phyloP scores from a whole-genome alignment of 768 basidiomycete genomes.

The Cubamyces lactineus region DNA sequence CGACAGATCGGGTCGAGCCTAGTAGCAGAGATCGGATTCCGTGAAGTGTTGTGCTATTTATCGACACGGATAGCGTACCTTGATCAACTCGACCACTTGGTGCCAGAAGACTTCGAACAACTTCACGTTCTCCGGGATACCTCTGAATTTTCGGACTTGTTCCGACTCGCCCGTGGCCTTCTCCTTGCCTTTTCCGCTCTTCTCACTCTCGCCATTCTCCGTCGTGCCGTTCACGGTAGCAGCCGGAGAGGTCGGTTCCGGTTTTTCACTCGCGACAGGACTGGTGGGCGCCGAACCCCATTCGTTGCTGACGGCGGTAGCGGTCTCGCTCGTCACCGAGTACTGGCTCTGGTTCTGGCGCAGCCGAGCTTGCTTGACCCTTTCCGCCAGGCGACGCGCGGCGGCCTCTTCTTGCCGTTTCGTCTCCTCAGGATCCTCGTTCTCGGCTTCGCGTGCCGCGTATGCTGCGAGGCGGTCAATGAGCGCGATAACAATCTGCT shows the following conservation, averaged over 20 bases:
- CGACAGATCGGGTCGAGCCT: slow-evolving; percentile 96
- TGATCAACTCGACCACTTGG: slow-evolving; percentile 97
- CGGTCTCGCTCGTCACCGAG: slow-evolving; percentile 25
- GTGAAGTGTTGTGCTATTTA: slow-evolving; percentile 13
- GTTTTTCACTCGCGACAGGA: slow-evolving; percentile 27
- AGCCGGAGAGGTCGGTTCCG: slow-evolving; percentile 12
- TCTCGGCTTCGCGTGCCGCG: slow-evolving; percentile 97
- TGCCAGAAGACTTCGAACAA: slow-evolving; percentile 99
- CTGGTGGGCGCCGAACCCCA: slow-evolving; percentile 37
- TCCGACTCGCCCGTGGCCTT: slow-evolving; percentile 47
- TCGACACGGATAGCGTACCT: slow-evolving; percentile 57
- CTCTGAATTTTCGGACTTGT: slow-evolving; percentile 81
- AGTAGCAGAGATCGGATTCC: neutral
- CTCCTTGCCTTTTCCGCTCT: slow-evolving; percentile 58
- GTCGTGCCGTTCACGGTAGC: slow-evolving; percentile 19
- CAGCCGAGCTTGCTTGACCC: slow-evolving; percentile 76
- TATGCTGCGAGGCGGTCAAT: slow-evolving; percentile 96
- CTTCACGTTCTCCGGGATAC: slow-evolving; percentile 92
- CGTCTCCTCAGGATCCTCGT: slow-evolving; percentile 92
- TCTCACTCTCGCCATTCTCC: slow-evolving; percentile 32
- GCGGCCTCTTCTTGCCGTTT: slow-evolving; percentile 94
- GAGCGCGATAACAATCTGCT: slow-evolving; percentile 95
- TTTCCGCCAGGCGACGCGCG: slow-evolving; percentile 83
- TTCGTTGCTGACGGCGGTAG: slow-evolving; percentile 24
- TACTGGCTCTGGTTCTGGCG: slow-evolving; percentile 49